Evolutionary conservation across 257 asterid species (phyloP).

Genomic region (Solanum chiquidenum): DNA sequence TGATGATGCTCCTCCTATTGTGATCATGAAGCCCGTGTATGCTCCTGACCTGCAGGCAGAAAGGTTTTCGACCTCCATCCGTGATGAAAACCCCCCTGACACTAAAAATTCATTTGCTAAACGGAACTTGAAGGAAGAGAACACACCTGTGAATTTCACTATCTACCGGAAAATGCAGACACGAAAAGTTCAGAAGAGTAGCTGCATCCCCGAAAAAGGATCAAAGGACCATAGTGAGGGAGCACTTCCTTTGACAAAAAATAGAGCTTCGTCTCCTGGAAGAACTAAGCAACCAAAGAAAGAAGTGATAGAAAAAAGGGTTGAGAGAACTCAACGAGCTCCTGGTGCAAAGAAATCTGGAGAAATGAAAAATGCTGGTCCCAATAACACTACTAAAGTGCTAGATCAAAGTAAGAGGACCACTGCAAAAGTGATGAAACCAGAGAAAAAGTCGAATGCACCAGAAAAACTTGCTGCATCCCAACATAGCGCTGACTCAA

Average conservation of each 20-base stretch:
- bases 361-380: neutral
- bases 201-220: neutral
- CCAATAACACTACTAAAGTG: neutral
- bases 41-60: neutral
- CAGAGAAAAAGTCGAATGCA: constrained; percentile 11
- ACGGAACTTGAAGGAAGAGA: neutral
- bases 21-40: neutral
- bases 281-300: neutral
- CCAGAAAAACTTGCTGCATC: neutral
- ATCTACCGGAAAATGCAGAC: neutral
- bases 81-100: neutral
- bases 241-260: neutral
- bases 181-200: neutral
- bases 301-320: neutral
- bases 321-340: neutral
- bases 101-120: neutral
- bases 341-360: neutral
- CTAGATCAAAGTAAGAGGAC: neutral
- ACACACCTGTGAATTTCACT: neutral
- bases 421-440: neutral
- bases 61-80: neutral
- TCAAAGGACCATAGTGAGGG: neutral
- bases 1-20: constrained; percentile 28
- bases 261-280: neutral
- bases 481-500: neutral